Evolutionary conservation across 192 early-diverging fungal species (phyloP).

Genomic region (Diversispora epigaea): DNA sequence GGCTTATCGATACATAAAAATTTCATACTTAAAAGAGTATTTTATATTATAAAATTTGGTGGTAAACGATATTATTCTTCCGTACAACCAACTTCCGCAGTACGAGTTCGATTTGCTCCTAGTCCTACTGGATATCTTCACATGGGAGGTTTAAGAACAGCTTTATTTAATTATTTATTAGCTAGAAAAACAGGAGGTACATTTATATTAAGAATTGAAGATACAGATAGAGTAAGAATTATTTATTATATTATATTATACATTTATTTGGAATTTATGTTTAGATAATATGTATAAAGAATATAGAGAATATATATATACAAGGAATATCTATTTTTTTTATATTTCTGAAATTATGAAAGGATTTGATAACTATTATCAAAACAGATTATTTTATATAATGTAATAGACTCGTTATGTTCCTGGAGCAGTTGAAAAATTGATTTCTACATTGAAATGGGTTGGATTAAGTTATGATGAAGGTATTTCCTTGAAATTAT

Average conservation of each 20-base stretch:
- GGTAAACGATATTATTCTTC: background rate
- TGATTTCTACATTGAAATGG: constrained; percentile 69
- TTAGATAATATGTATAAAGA: too few relatives aligned
- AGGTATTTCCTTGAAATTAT: too few relatives aligned
- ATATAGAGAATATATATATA: too few relatives aligned
- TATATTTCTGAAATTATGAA: background rate
- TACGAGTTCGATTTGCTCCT: constrained; percentile 88
- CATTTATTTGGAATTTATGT: too few relatives aligned
- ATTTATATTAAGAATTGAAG: constrained; percentile 90
- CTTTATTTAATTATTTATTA: constrained; percentile 87
- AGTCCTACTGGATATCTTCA: constrained; percentile 92
- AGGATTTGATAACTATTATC: background rate
- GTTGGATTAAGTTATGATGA: constrained; percentile 78
- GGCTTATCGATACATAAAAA: too few relatives aligned
- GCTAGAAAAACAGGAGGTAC: constrained; percentile 69
- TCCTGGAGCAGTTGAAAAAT: constrained; percentile 66
- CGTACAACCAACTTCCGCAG: constrained; percentile 41
- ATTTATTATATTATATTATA: background rate
- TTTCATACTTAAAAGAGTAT: too few relatives aligned
- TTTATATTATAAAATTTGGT: background rate
- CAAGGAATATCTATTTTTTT: background rate
- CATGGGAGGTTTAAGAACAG: constrained; percentile 89
- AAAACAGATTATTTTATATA: background rate
- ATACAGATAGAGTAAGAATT: constrained; percentile 74
- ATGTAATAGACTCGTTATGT: constrained; percentile 63